Percentiles rank a stretch among this genome's conserved stretches.
Conservation (phyloP, 306 rosid genomes). For the Trifolium pratense region DNA sequence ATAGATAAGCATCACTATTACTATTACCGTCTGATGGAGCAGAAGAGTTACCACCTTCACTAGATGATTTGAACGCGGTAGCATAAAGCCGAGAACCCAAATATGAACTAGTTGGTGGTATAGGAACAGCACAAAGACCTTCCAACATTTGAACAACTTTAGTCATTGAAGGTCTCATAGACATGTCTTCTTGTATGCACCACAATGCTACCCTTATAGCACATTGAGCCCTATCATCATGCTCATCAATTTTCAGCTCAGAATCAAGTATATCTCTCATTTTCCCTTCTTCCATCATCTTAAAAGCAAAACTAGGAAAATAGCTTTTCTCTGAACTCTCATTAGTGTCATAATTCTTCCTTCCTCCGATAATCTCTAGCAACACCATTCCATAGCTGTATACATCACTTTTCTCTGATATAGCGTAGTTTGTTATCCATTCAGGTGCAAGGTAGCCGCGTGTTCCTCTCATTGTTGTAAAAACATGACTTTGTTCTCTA, state of each 20-base stretch:
- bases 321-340: constrained; percentile 74
- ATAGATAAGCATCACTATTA: constrained; percentile 69
- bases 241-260: constrained; percentile 41
- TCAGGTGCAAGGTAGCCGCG: constrained; percentile 94
- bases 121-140: constrained; percentile 69
- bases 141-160: constrained; percentile 93
- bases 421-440: constrained; percentile 94
- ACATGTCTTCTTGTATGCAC: constrained; percentile 95
- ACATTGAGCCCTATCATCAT: constrained; percentile 53
- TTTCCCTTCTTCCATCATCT: constrained; percentile 89
- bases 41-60: constrained; percentile 73
- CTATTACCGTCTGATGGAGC: constrained; percentile 76
- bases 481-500: constrained; percentile 87
- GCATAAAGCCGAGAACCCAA: constrained; percentile 63
- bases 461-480: constrained; percentile 86
- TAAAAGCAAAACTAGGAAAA: constrained; percentile 78
- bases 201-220: constrained; percentile 80
- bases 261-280: constrained; percentile 60
- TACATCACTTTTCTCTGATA: constrained; percentile 93
- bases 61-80: constrained; percentile 52
- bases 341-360: constrained; percentile 71
- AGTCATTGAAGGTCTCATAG: constrained; percentile 79
- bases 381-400: constrained; percentile 91
- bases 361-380: constrained; percentile 84
- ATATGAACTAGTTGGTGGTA: constrained; percentile 62